These are phyloP conservation scores for Jackrogersella minutella DNA, from an alignment of 495 filamentous ascomycete species.

Conservation along the genomic window DNA sequence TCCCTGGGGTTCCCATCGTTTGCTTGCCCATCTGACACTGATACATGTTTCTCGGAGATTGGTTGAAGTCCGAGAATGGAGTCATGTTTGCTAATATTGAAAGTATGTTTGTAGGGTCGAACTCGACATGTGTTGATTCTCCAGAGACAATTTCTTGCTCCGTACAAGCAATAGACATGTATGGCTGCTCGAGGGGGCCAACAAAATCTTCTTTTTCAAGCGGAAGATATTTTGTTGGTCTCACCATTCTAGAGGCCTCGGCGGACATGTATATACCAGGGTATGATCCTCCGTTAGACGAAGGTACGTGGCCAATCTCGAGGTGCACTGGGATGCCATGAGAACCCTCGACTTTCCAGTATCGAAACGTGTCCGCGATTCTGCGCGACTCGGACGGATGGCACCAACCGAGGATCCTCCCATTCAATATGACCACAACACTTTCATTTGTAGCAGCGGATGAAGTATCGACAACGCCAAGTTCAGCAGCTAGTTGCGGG, in stretches of 20 bases:
- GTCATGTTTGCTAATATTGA: conserved; percentile 99
- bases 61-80: conserved; percentile 98
- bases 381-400: conserved; percentile 78
- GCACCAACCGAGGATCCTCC: conserved; percentile 88
- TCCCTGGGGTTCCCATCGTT: conserved; percentile 96
- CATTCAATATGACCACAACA: conserved; percentile 88
- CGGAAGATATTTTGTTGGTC: conserved; percentile 91
- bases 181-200: conserved; percentile 94
- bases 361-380: conserved; percentile 83
- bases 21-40: conserved; percentile 99
- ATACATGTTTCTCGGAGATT: conserved; percentile 99
- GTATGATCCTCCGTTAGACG: conserved; percentile 87
- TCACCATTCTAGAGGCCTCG: conserved; percentile 81
- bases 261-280: conserved; percentile 96
- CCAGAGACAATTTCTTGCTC: conserved; percentile 84
- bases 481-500: conserved; percentile 72
- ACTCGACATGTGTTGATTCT: conserved; percentile 92
- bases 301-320: conserved; percentile 91
- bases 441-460: conserved; percentile 80
- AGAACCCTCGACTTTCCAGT: conserved; percentile 95
- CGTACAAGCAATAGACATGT: conserved; percentile 95
- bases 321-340: conserved; percentile 83
- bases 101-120: conserved; percentile 93
- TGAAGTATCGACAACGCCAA: conserved; percentile 76
- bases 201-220: conserved; percentile 85